Evolutionary conservation across 139 green algal genomes (phyloP).

Genomic region (Auxenochlorella protothecoides): DNA sequence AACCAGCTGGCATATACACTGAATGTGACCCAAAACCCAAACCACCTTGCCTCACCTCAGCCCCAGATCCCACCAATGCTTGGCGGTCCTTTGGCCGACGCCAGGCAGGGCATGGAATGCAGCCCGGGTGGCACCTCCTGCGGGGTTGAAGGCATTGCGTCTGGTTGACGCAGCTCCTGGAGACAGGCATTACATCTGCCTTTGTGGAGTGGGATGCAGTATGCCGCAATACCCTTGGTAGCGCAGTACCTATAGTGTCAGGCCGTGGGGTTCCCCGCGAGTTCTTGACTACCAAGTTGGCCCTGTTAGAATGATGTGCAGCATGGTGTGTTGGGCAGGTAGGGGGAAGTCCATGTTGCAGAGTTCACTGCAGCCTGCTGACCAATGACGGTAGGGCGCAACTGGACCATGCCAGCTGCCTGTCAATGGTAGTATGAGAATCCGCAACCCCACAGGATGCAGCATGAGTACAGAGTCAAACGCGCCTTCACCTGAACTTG

Average conservation of each 20-base stretch:
- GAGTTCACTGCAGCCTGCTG: neutral
- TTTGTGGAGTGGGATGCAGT: no score
- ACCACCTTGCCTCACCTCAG: slow-evolving; percentile 8
- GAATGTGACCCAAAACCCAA: no score
- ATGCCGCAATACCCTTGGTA: no score
- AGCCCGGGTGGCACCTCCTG: slow-evolving; percentile 6
- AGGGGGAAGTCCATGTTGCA: neutral
- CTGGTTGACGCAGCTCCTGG: no score
- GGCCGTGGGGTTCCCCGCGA: slow-evolving; percentile 8
- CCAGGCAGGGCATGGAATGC: slow-evolving; percentile 17
- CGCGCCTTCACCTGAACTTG: slow-evolving; percentile 8
- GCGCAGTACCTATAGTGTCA: neutral
- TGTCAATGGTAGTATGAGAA: no score
- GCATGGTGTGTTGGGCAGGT: neutral
- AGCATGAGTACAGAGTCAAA: no score
- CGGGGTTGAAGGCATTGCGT: neutral
- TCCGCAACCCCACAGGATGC: no score
- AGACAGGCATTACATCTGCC: no score
- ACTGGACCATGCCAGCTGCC: no score
- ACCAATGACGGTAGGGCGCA: neutral
- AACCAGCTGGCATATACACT: no score
- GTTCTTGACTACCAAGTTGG: slow-evolving; percentile 5
- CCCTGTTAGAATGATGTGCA: neutral
- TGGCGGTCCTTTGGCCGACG: slow-evolving; percentile 15
- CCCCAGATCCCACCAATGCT: slow-evolving; percentile 22